phyloP scores from a whole-genome alignment of 768 basidiomycete genomes.

The Mycena indigotica region DNA sequence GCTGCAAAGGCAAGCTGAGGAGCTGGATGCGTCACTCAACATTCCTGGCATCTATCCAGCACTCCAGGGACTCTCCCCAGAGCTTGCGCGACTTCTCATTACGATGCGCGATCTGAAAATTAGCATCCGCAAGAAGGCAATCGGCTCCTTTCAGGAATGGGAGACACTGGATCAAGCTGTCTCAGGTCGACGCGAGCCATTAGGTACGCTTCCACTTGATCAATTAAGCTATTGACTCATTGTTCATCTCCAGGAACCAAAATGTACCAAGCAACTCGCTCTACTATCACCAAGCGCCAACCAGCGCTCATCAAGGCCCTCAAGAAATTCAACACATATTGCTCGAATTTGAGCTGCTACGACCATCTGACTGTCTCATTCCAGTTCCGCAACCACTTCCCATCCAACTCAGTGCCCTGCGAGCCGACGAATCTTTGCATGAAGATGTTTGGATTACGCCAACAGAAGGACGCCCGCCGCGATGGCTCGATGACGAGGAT shows the following conservation, averaged over 20 bases:
- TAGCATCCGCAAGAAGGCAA: conserved; percentile 27
- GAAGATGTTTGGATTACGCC: conserved; percentile 27
- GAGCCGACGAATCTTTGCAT: conserved; percentile 29
- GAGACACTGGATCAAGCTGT: conserved; percentile 28
- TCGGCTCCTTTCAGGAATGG: too few species aligned
- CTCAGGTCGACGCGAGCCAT: conserved; percentile 19
- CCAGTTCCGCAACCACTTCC: conserved; percentile 36
- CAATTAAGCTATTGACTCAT: neutral
- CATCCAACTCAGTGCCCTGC: too few species aligned
- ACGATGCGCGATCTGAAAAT: conserved; percentile 33
- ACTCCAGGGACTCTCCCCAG: conserved; percentile 29
- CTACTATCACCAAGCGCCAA: conserved; percentile 30
- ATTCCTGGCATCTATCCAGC: conserved; percentile 35
- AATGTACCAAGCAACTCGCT: conserved; percentile 32
- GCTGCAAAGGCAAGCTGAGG: conserved; percentile 30
- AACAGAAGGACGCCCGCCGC: conserved; percentile 13
- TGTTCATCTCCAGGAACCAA: conserved; percentile 32
- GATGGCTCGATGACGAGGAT: conserved; percentile 36
- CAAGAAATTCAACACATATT: conserved; percentile 33
- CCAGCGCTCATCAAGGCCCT: too few species aligned
- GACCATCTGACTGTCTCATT: conserved; percentile 27
- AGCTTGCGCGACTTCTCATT: conserved; percentile 34
- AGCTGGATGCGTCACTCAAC: conserved; percentile 37
- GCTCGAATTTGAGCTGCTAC: conserved; percentile 20
- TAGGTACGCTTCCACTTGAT: conserved; percentile 17